These are phyloP conservation scores for Dictyostelium purpureum DNA, from an alignment of 78 protist species.

Conservation along the genomic window DNA sequence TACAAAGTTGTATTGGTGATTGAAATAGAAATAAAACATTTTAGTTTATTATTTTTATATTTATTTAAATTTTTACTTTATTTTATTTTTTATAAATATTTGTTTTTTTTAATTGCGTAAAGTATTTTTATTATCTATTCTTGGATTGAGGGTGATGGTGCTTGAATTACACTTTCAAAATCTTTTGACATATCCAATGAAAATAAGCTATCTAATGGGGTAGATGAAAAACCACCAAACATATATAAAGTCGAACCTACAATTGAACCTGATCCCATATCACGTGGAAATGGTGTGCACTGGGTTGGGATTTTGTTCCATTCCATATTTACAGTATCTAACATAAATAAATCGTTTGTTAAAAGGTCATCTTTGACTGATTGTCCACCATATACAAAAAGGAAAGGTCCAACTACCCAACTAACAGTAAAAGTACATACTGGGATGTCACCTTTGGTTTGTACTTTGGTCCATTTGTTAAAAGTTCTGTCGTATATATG, in stretches of 20 bases:
- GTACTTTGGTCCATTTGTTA: constrained; percentile 42
- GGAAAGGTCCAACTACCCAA: constrained; percentile 34
- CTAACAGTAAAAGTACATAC: constrained; percentile 59
- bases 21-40: no score
- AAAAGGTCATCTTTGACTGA: not conserved
- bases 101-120: not conserved
- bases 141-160: not conserved
- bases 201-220: constrained; percentile 4
- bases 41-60: no score
- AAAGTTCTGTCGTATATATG: constrained; percentile 55
- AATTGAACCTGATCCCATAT: constrained; percentile 50
- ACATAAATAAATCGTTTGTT: constrained; percentile 63
- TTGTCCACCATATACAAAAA: constrained; percentile 80
- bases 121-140: not conserved
- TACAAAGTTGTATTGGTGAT: no score
- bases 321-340: constrained; percentile 70
- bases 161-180: not conserved
- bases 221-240: constrained; percentile 54
- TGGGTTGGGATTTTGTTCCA: constrained; percentile 15
- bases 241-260: constrained; percentile 56
- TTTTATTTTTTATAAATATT: not conserved
- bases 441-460: constrained; percentile 42
- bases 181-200: not conserved
- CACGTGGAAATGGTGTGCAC: constrained; percentile 62
- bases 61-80: no score